phyloP scores from a whole-genome alignment of 495 filamentous ascomycete genomes.

The Xylaria scruposa region DNA sequence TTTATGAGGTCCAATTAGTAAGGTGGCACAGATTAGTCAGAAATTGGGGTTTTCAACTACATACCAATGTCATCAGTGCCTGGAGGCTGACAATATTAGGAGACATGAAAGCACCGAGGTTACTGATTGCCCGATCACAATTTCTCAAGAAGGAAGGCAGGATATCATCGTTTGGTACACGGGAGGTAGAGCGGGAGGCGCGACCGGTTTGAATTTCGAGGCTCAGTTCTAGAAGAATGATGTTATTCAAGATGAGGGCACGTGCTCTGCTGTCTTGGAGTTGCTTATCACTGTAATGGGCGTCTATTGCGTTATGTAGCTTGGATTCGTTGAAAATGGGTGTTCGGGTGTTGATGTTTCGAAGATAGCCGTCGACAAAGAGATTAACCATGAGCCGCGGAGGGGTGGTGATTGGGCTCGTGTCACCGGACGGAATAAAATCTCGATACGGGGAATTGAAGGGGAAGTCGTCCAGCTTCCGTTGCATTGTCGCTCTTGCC shows the following conservation, averaged over 20 bases:
- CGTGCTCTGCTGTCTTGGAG: constrained; percentile 14
- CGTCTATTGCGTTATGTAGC: constrained; percentile 22
- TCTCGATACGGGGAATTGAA: constrained; percentile 21
- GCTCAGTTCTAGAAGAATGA: constrained; percentile 27
- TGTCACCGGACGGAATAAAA: constrained; percentile 19
- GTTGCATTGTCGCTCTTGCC: constrained; percentile 20
- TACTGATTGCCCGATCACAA: constrained; percentile 29
- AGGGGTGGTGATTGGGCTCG: constrained; percentile 25
- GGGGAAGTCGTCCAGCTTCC: constrained; percentile 24
- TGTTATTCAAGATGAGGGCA: constrained; percentile 33
- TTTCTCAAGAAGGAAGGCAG: constrained; percentile 32
- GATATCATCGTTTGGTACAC: constrained; percentile 26
- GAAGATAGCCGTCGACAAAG: constrained; percentile 30
- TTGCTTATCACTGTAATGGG: constrained; percentile 21
- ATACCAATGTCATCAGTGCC: constrained; percentile 29
- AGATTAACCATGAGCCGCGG: constrained; percentile 28
- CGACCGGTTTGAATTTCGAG: constrained; percentile 28
- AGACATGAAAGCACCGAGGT: constrained; percentile 22
- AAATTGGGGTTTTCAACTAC: background rate
- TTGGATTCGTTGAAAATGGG: constrained; percentile 32
- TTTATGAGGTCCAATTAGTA: background rate
- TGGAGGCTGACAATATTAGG: constrained; percentile 28
- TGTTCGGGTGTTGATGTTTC: constrained; percentile 26
- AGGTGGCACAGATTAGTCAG: background rate
- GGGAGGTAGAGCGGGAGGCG: constrained; percentile 18